Percentiles rank a stretch among this genome's conserved stretches.
These are phyloP conservation scores for Dorcoceras hygrometricum DNA, from an alignment of 257 asterid species.

Conservation along the genomic window DNA sequence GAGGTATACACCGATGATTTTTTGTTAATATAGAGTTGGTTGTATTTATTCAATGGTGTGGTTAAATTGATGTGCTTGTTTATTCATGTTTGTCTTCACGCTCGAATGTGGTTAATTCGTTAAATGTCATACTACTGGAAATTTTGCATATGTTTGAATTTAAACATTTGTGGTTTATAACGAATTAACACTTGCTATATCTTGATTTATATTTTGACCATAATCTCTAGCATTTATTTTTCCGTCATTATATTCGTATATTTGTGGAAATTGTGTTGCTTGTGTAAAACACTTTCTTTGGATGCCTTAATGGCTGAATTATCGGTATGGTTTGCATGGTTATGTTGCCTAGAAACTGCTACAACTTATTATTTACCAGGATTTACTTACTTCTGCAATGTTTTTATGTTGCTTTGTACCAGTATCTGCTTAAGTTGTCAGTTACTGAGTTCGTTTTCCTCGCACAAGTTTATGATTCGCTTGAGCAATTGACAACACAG, in stretches of 20 bases:
- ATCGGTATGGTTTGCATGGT: background rate
- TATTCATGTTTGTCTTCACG: background rate
- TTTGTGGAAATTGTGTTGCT: background rate
- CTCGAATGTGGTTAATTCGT: constrained; percentile 3
- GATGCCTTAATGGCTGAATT: background rate
- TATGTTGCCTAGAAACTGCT: background rate
- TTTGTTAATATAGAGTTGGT: background rate
- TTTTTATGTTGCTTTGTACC: background rate
- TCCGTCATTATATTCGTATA: background rate
- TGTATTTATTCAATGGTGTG: background rate
- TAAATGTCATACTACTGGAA: background rate
- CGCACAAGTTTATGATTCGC: background rate
- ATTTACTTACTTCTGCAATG: background rate
- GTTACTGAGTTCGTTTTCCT: constrained; percentile 5
- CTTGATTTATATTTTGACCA: background rate
- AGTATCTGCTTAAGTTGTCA: background rate
- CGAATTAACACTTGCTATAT: background rate
- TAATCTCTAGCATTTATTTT: background rate
- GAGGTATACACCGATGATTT: constrained; percentile 44
- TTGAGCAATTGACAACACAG: background rate
- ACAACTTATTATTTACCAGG: background rate
- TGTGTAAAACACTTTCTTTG: background rate
- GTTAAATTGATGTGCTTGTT: background rate
- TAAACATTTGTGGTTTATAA: background rate
- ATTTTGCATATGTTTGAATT: background rate